phyloP scores from a whole-genome alignment of 768 basidiomycete genomes.

The Lactarius deliciosus region DNA sequence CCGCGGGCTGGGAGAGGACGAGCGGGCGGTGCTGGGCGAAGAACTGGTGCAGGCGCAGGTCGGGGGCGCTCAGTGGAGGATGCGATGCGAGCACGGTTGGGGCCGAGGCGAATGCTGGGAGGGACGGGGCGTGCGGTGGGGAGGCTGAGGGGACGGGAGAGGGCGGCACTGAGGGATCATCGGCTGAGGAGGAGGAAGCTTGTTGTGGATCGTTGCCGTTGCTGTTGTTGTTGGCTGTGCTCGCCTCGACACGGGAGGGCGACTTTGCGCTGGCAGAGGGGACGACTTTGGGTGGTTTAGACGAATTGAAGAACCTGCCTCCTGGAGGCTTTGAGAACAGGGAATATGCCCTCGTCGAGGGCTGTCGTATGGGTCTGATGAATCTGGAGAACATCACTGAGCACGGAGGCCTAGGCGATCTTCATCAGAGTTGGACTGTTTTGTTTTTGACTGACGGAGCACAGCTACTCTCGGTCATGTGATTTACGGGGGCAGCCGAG shows the following conservation, averaged over 20 bases:
- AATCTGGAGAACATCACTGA: slow-evolving; percentile 24
- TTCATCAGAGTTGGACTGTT: not conserved
- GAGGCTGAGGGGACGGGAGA: slow-evolving; percentile 1
- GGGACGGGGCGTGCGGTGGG: slow-evolving; percentile 1
- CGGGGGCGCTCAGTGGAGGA: slow-evolving; percentile 59
- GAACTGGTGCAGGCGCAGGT: slow-evolving; percentile 81
- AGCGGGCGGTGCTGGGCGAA: slow-evolving; percentile 81
- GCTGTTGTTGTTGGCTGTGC: slow-evolving; percentile 36
- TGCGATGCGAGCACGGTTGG: slow-evolving; percentile 40
- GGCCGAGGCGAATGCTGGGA: slow-evolving; percentile 9
- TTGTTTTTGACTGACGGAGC: not conserved
- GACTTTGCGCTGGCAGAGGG: slow-evolving; percentile 35
- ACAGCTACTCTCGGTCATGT: not conserved
- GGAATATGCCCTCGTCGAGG: slow-evolving; percentile 61
- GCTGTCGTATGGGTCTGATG: slow-evolving; percentile 18
- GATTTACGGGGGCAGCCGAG: not conserved
- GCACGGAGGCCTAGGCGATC: not conserved
- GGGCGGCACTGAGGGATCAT: slow-evolving; percentile 16
- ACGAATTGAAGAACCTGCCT: slow-evolving; percentile 68
- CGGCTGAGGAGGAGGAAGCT: not conserved
- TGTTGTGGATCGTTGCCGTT: slow-evolving; percentile 16
- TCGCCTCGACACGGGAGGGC: slow-evolving; percentile 42
- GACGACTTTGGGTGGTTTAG: slow-evolving; percentile 60
- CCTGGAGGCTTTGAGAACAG: slow-evolving; percentile 80
- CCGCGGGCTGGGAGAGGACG: slow-evolving; percentile 59